Base-by-base conservation (phyloP, 1,284 basidiomycete genomes). In the Trametes polyzona region DNA sequence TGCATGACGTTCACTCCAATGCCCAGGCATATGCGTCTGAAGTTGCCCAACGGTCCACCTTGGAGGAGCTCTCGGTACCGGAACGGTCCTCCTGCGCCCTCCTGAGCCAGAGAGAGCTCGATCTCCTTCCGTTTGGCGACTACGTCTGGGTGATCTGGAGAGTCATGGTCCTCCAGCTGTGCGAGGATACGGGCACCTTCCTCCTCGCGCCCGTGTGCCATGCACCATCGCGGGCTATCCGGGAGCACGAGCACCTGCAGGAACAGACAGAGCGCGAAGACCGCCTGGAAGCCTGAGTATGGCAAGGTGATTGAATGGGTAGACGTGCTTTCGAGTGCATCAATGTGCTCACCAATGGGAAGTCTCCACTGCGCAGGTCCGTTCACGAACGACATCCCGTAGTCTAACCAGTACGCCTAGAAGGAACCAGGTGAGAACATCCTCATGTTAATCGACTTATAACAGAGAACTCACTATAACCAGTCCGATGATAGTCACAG, bases 381-480 rank as follows among this genome's bases (percentile, higher is more conserved):
- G 30, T 65, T 51, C 21, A 76, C 71, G 51, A 73, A 77, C 27
- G 72, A 76, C 64, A 78, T 69, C 11, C 76, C 77, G 46, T 77
- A 79, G 62, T 78, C 76, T 11, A 78, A 67, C 82, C 81, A 83
- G 60, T 79, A 79, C 0, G 76, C 74, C 61, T 62, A 26, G 11
- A 16, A 1, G 11, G 4, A 4, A 8, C 8, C 7, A 12, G 12
- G 8, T 27, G 9, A 14, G 35, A 12, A 17, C 16, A 7, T 19
- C 2, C 11, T 27, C 4, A 12, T 23, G 6, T 17, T 21, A 19
- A 11, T 6, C 4, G 2, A 32, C 2, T 7, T 10, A 2, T 11
- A 16, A 9, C 29, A 2, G 14, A 19, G 3, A 1, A 44, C 60
- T 48, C 23, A 62, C 61, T 9, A 62, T 52, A 36, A 62, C 61